Evolutionary conservation across 495 filamentous ascomycete species (phyloP), one percentile per base, ranked within the genome.

Genomic region (Neurospora intermedia): DNA sequence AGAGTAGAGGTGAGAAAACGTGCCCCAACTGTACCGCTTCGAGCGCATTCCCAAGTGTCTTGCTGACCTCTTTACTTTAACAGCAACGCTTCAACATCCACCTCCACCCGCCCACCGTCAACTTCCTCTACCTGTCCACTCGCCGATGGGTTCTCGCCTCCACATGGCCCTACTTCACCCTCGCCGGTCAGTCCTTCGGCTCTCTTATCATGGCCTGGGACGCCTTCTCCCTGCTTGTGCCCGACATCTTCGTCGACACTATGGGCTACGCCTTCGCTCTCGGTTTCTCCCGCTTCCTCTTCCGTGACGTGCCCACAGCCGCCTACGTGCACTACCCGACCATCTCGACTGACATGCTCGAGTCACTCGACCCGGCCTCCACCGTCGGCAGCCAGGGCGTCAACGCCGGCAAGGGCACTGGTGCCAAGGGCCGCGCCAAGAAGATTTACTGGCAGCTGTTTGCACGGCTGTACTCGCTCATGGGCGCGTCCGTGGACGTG

Each of bases 251-350:
- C 76, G 86, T 99, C 76, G 96, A 99, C 78, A 99, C 96, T 7
- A 97, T 98, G 94, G 96, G 96, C 75, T 98, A 98, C 80, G 93
- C 95, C 27, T 99, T 98, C 80, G 87, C 92, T 3, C 86, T 97
- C 13, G 93, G 92, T 6, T 83, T 97, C 15, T 90, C 87, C 82
- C 96, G 95, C 77, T 87, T 90, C 66, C 86, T 98, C 27, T 98
- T 99, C 82, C 91, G 87, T 1, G 79, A 83, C 16, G 89, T 98
- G 23, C 94, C 96, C 4, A 96, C 93, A 3, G 93, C 87, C 43
- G 96, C 96, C 16, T 99, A 99, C 78, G 94, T 99, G 3, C 96
- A 99, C 81, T 99, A 98, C 79, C 96, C 96, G 7, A 98, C 96
- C 66, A 99, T 99, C 69, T 97, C 94, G 6, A 99, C 95, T 42